These are phyloP conservation scores for Tagetes erecta DNA, from an alignment of 129 eudicot genomes.

Conservation along the genomic window DNA sequence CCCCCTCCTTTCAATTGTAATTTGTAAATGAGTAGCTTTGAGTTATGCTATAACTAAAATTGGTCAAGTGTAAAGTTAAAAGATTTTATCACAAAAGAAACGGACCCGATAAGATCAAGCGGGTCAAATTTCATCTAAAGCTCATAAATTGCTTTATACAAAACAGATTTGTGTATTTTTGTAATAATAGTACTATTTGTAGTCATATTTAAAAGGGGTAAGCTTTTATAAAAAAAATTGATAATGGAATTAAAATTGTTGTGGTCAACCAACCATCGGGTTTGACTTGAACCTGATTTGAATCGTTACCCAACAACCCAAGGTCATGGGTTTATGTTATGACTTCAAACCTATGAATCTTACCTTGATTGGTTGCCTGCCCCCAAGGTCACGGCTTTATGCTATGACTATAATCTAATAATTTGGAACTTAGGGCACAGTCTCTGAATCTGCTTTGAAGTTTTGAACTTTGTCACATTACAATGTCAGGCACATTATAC, in stretches of 20 bases:
- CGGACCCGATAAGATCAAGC: not conserved
- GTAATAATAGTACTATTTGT: not conserved
- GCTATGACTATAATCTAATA: not conserved
- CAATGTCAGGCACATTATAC: too few species aligned
- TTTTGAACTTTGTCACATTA: too few species aligned
- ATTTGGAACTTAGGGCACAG: not conserved
- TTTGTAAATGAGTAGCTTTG: not conserved
- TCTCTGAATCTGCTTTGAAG: not conserved
- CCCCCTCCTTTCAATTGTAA: not conserved
- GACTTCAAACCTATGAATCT: not conserved
- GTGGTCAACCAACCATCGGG: not conserved
- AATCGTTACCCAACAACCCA: not conserved
- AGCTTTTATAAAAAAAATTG: not conserved
- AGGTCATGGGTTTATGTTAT: not conserved
- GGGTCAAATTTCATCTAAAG: not conserved
- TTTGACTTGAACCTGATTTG: not conserved
- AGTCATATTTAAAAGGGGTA: not conserved
- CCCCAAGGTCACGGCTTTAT: not conserved
- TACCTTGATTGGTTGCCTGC: not conserved
- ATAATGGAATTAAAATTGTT: not conserved
- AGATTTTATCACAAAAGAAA: conserved; percentile 1
- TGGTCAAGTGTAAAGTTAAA: conserved; percentile 5
- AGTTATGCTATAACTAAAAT: not conserved
- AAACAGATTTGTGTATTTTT: not conserved
- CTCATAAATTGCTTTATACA: not conserved